These are phyloP conservation scores for Gillenia trifoliata DNA, from an alignment of 306 rosid species.

Conservation along the genomic window DNA sequence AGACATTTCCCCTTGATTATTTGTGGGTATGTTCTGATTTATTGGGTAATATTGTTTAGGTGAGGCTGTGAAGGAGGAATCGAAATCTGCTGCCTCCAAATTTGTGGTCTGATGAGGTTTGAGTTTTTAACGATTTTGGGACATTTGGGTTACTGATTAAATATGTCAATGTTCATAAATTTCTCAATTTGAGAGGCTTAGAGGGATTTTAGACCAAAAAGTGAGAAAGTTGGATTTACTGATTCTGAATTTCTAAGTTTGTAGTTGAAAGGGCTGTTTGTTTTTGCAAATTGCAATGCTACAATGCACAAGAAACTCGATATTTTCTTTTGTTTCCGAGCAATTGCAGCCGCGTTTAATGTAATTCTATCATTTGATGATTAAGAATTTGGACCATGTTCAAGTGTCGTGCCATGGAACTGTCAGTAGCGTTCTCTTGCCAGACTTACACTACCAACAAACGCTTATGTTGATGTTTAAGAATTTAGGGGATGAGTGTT, in stretches of 20 bases:
- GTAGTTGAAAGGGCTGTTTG: not conserved
- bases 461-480: not conserved
- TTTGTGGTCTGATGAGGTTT: not conserved
- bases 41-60: not conserved
- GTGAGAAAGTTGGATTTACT: not conserved
- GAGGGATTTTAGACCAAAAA: not conserved
- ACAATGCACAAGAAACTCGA: not conserved
- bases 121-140: not conserved
- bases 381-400: too few relatives aligned
- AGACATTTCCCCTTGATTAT: not conserved
- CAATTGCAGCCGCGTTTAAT: too few relatives aligned
- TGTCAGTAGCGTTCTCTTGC: not conserved
- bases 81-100: not conserved
- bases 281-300: not conserved
- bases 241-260: not conserved
- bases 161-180: not conserved
- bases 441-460: not conserved
- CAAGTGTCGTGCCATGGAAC: too few relatives aligned
- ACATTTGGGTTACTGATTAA: not conserved
- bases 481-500: not conserved
- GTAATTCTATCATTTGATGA: too few relatives aligned
- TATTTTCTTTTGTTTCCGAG: not conserved
- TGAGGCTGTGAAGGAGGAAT: not conserved
- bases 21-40: not conserved
- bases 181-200: not conserved